Conservation (phyloP, 805 yeast species). For the Metschnikowia shivogae region DNA sequence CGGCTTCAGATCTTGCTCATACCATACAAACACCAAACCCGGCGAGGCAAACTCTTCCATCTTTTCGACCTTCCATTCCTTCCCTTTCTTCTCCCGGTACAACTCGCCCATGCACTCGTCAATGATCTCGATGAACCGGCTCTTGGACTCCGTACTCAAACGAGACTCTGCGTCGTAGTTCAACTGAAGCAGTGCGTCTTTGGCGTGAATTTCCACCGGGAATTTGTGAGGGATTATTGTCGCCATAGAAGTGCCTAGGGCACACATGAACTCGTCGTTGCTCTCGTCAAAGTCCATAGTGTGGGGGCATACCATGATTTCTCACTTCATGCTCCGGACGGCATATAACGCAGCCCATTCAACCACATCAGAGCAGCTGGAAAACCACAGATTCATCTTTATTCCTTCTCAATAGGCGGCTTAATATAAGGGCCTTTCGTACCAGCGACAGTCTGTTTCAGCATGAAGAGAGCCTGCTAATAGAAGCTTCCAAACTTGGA, state of each 20-base stretch:
- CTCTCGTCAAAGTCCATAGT: conserved; percentile 13
- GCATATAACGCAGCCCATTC: not conserved
- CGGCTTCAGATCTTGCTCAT: conserved; percentile 13
- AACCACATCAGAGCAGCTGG: not conserved
- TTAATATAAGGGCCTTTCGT: too few species aligned
- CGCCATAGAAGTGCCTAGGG: conserved; percentile 9
- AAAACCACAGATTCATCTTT: too few species aligned
- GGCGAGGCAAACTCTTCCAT: conserved; percentile 43
- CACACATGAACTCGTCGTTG: conserved; percentile 9
- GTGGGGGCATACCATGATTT: not conserved
- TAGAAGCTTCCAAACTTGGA: too few species aligned
- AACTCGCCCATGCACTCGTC: conserved; percentile 26
- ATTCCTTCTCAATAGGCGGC: too few species aligned
- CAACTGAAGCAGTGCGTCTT: not conserved
- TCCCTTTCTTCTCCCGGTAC: conserved; percentile 30
- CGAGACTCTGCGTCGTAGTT: conserved; percentile 1
- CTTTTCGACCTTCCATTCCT: conserved; percentile 41
- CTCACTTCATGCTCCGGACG: not conserved
- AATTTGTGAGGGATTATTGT: conserved; percentile 6
- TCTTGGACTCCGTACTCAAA: not conserved
- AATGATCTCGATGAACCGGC: conserved; percentile 21
- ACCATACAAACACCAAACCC: conserved; percentile 44
- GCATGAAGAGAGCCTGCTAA: too few species aligned
- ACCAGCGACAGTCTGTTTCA: too few species aligned
- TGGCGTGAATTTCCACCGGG: conserved; percentile 2